Evolutionary conservation across 2,329 filamentous ascomycete genomes (phyloP).

Genomic region (Tolypocladium paradoxum): DNA sequence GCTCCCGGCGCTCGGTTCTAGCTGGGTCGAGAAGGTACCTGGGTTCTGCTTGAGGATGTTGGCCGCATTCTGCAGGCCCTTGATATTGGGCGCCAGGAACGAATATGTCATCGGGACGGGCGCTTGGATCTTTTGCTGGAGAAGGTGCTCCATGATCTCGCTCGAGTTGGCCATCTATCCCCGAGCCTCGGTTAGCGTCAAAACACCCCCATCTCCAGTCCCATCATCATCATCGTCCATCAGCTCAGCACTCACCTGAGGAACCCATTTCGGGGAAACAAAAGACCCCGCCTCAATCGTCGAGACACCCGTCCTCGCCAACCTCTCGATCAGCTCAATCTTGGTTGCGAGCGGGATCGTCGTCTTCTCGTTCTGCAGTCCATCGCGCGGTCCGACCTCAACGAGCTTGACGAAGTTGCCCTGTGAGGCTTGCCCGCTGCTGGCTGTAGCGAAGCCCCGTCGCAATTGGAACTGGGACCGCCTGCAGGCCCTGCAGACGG

Average conservation of each 20-base stretch:
- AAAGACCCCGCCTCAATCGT: conserved; percentile 77
- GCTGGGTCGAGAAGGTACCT: conserved; percentile 38
- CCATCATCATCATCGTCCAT: neutral
- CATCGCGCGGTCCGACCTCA: conserved; percentile 77
- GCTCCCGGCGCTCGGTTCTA: conserved; percentile 27
- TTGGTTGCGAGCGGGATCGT: conserved; percentile 62
- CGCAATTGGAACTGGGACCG: conserved; percentile 19
- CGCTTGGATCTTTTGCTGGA: conserved; percentile 45
- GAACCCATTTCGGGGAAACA: conserved; percentile 75
- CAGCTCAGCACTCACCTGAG: conserved; percentile 46
- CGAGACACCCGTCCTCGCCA: conserved; percentile 56
- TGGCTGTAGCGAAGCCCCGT: conserved; percentile 30
- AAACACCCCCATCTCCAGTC: no score
- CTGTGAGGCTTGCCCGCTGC: conserved; percentile 12
- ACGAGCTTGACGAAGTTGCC: conserved; percentile 52
- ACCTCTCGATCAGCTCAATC: conserved; percentile 60
- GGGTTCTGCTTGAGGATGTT: conserved; percentile 41
- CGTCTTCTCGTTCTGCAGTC: conserved; percentile 75
- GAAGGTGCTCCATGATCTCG: conserved; percentile 60
- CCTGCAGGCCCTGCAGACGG: conserved; percentile 27
- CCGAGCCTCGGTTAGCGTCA: neutral
- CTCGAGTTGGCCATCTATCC: conserved; percentile 67
- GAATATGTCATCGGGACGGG: conserved; percentile 57
- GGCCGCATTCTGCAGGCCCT: conserved; percentile 56
- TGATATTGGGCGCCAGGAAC: conserved; percentile 69